phyloP scores from a whole-genome alignment of 805 yeast species.

The Starmera pachycereana region DNA sequence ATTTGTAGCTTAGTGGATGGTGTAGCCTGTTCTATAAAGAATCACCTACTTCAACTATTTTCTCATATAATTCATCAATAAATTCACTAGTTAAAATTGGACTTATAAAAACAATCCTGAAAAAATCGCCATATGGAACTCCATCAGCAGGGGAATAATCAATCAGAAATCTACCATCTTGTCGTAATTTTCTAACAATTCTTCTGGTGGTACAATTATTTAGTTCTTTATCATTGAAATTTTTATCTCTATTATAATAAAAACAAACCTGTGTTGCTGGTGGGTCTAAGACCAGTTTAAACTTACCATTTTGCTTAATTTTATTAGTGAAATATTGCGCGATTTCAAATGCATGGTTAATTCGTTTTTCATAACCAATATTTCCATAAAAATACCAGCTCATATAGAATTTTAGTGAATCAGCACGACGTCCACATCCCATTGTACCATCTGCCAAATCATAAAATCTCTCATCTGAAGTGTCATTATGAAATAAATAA shows the following conservation, averaged over 20 bases:
- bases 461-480: slow-evolving; percentile 43
- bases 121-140: slow-evolving; percentile 60
- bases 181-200: slow-evolving; percentile 52
- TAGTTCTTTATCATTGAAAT: slow-evolving; percentile 18
- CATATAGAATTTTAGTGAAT: slow-evolving; percentile 66
- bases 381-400: slow-evolving; percentile 77
- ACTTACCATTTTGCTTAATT: slow-evolving; percentile 28
- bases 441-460: slow-evolving; percentile 85
- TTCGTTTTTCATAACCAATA: slow-evolving; percentile 50
- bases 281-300: slow-evolving; percentile 51
- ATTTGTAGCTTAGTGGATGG: too few species aligned
- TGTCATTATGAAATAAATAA: slow-evolving; percentile 55
- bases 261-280: slow-evolving; percentile 82
- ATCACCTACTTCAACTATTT: slow-evolving; percentile 28
- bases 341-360: slow-evolving; percentile 63
- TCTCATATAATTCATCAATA: slow-evolving; percentile 33
- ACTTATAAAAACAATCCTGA: slow-evolving; percentile 74
- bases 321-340: slow-evolving; percentile 49
- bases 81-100: slow-evolving; percentile 40
- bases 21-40: not conserved
- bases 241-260: slow-evolving; percentile 45
- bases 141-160: slow-evolving; percentile 70
- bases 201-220: slow-evolving; percentile 49
- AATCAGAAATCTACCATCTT: slow-evolving; percentile 55
- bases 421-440: slow-evolving; percentile 88